Conservation (phyloP, 177 flowering plant species). For the Telopea speciosissima region DNA sequence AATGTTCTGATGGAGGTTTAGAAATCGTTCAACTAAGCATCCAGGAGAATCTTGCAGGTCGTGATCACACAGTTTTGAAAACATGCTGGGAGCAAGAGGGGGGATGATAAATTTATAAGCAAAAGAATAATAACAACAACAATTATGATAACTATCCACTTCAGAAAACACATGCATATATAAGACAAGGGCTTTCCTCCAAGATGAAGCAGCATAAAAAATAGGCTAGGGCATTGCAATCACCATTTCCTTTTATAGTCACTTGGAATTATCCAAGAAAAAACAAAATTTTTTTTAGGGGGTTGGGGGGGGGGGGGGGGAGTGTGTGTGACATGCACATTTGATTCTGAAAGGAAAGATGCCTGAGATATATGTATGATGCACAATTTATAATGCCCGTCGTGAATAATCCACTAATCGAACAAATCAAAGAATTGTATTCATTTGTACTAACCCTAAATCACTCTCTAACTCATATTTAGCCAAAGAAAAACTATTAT, state of each 20-base stretch:
- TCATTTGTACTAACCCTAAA: too few relatives aligned
- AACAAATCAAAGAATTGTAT: too few relatives aligned
- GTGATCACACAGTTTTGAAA: constrained; percentile 44
- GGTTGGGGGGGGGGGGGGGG: too few relatives aligned
- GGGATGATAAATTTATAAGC: neutral
- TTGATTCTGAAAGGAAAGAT: too few relatives aligned
- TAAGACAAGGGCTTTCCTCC: too few relatives aligned
- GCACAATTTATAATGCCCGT: too few relatives aligned
- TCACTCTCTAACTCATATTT: too few relatives aligned
- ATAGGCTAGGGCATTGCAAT: neutral
- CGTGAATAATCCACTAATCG: neutral
- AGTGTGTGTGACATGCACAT: too few relatives aligned
- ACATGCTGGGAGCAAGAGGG: constrained; percentile 28
- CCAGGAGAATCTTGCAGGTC: constrained; percentile 33
- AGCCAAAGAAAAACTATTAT: too few relatives aligned
- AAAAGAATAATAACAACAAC: neutral
- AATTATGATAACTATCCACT: neutral
- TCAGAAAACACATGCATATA: neutral
- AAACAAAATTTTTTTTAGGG: too few relatives aligned
- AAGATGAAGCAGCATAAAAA: neutral
- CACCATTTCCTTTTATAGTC: neutral
- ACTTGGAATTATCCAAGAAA: too few relatives aligned
- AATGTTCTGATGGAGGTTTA: constrained; percentile 40
- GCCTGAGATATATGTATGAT: too few relatives aligned
- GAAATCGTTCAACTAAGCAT: constrained; percentile 32